Conservation (phyloP, 306 rosid species). For the Castanopsis chinensis region DNA sequence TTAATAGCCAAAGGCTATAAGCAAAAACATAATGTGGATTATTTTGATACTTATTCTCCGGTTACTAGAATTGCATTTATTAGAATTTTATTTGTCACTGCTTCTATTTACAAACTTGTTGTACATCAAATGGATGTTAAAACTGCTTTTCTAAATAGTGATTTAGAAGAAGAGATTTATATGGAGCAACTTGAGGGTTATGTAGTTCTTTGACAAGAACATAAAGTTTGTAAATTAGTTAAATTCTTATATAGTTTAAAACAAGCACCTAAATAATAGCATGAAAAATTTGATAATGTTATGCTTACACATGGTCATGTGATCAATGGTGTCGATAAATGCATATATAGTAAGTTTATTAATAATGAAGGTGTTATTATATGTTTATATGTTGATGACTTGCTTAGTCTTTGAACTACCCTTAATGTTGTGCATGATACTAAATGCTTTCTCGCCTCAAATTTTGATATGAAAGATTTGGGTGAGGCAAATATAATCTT, state of each 20-base stretch:
- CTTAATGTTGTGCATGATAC: not conserved
- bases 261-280: not conserved
- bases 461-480: not conserved
- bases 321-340: not conserved
- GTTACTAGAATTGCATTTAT: not conserved
- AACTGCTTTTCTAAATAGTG: not conserved
- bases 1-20: not conserved
- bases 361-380: not conserved
- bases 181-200: not conserved
- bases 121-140: conserved; percentile 1
- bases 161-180: not conserved
- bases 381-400: not conserved
- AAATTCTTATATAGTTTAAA: not conserved
- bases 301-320: not conserved
- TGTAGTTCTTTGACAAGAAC: not conserved
- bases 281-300: not conserved
- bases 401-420: not conserved
- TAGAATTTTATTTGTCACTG: not conserved
- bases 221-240: not conserved
- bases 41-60: not conserved
- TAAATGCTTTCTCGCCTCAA: not conserved
- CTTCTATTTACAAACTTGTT: not conserved
- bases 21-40: not conserved
- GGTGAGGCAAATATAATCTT: not conserved
- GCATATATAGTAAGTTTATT: not conserved